Percentiles rank a stretch among this genome's conserved stretches.
phyloP scores from a whole-genome alignment of 73 alveolate species.

The Tetrahymena borealis region DNA sequence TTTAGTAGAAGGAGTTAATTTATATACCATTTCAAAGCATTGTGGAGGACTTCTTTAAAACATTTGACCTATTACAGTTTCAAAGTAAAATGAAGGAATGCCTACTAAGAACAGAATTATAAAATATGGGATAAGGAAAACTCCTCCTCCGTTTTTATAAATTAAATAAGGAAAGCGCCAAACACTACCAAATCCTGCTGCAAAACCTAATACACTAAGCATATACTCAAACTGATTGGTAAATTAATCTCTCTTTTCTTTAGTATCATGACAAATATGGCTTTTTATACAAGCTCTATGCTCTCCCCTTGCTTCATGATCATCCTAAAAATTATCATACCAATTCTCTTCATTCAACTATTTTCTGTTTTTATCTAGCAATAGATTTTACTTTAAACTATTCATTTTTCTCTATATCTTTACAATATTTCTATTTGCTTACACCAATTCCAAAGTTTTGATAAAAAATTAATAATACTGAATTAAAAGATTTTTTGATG shows the following conservation, averaged over 20 bases:
- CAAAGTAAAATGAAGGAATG: constrained; percentile 48
- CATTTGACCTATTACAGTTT: constrained; percentile 46
- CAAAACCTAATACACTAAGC: constrained; percentile 47
- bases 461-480: too few species aligned
- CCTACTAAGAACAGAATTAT: constrained; percentile 14
- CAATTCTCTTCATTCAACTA: neutral
- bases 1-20: neutral
- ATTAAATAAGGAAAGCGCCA: constrained; percentile 66
- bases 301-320: neutral
- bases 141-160: constrained; percentile 52
- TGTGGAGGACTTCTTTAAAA: neutral
- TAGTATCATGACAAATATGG: neutral
- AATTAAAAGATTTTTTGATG: too few species aligned
- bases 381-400: neutral
- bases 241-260: constrained; percentile 21
- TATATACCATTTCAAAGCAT: neutral
- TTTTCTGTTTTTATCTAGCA: neutral
- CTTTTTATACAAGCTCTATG: neutral
- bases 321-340: neutral
- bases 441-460: too few species aligned
- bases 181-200: constrained; percentile 62
- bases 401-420: neutral
- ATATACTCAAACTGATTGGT: constrained; percentile 10
- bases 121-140: constrained; percentile 52
- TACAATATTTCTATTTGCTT: neutral